A percentile compares a stretch with the other conserved stretches of the same genome.
Conservation (phyloP, 805 yeast genomes). For the Yamadazyma phyllophila region DNA sequence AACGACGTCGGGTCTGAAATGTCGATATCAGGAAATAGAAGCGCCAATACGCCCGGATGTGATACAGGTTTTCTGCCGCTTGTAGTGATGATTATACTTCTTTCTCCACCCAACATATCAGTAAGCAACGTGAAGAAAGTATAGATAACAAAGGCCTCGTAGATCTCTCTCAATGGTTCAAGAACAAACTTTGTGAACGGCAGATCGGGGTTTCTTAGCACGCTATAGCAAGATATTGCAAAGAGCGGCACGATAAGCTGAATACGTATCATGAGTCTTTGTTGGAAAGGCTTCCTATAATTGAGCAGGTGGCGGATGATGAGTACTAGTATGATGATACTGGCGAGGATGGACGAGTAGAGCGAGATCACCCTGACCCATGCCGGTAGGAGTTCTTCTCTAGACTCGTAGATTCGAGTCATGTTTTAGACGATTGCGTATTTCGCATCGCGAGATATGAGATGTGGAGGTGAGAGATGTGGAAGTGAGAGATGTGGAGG, state of each 20-base stretch:
- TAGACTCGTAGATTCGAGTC: background rate
- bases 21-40: constrained; percentile 59
- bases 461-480: background rate
- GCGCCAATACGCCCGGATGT: constrained; percentile 60
- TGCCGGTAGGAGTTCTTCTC: constrained; percentile 4
- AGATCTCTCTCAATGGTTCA: constrained; percentile 82
- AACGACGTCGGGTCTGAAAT: constrained; percentile 84
- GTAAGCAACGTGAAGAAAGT: constrained; percentile 85
- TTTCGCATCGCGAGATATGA: background rate
- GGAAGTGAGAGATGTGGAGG: too few relatives aligned
- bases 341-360: constrained; percentile 21
- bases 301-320: constrained; percentile 45
- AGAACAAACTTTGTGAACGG: constrained; percentile 42
- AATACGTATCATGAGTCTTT: constrained; percentile 79
- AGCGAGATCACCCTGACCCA: constrained; percentile 22
- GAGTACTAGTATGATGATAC: constrained; percentile 20
- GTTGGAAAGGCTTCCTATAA: constrained; percentile 87
- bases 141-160: constrained; percentile 94
- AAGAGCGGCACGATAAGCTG: constrained; percentile 79
- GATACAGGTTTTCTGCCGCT: constrained; percentile 69
- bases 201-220: constrained; percentile 46
- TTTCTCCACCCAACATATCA: constrained; percentile 86
- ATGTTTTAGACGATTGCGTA: background rate
- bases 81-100: constrained; percentile 69
- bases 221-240: constrained; percentile 65